Conservation (phyloP, 305 asterid genomes). For the Ajuga reptans region DNA sequence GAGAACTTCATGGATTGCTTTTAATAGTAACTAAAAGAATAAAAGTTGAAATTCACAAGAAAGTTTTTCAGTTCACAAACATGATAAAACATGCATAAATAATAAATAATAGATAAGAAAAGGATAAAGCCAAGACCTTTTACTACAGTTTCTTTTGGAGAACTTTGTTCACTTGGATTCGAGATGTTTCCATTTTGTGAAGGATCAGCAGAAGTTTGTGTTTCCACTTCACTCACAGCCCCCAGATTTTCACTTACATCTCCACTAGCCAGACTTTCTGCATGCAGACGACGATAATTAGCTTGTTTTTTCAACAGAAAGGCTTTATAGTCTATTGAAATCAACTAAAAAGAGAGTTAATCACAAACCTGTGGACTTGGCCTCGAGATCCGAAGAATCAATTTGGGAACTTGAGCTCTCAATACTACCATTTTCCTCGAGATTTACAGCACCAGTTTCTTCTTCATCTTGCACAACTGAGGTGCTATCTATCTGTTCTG, state of each 20-base stretch:
- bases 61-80: background rate
- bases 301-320: background rate
- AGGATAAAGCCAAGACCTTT: constrained; percentile 37
- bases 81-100: background rate
- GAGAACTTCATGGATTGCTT: background rate
- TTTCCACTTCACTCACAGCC: constrained; percentile 28
- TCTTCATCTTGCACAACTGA: constrained; percentile 29
- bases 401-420: constrained; percentile 33
- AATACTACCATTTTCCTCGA: constrained; percentile 26
- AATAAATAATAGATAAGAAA: background rate
- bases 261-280: constrained; percentile 36
- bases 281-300: constrained; percentile 15
- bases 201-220: constrained; percentile 25
- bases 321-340: background rate
- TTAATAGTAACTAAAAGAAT: background rate
- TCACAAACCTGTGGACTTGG: constrained; percentile 38
- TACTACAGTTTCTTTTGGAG: constrained; percentile 29
- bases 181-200: constrained; percentile 31
- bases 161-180: constrained; percentile 32
- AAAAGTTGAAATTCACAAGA: background rate
- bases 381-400: constrained; percentile 27
- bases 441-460: constrained; percentile 22
- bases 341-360: constrained; percentile 1
- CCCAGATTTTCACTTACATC: constrained; percentile 25
- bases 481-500: constrained; percentile 23